Conservation (phyloP, 1,284 basidiomycete genomes). For the Pascua guehoae region DNA sequence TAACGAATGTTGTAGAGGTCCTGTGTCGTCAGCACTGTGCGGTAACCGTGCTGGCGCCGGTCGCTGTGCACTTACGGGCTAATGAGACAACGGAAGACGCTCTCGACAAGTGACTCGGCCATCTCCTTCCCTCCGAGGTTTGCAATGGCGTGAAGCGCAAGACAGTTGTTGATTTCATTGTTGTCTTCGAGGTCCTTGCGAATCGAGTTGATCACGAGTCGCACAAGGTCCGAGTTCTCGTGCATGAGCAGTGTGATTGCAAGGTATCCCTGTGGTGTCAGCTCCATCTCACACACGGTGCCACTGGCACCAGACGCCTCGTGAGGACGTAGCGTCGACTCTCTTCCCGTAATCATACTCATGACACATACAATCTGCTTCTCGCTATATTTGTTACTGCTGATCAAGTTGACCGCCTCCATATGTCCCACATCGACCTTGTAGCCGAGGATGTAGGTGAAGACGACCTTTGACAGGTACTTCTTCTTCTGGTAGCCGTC, state of each 20-base stretch:
- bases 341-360: neutral
- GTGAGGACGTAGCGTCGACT: no score
- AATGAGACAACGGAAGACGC: constrained; percentile 91
- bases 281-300: neutral
- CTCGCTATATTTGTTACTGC: constrained; percentile 92
- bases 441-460: constrained; percentile 98
- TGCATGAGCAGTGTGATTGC: constrained; percentile 97
- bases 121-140: constrained; percentile 98
- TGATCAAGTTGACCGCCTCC: constrained; percentile 98
- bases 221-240: constrained; percentile 93
- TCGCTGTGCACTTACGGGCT: constrained; percentile 69
- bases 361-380: constrained; percentile 84
- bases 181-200: constrained; percentile 94
- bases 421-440: constrained; percentile 98
- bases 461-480: constrained; percentile 87
- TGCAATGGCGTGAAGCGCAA: constrained; percentile 96
- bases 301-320: no score
- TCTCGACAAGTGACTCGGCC: constrained; percentile 89
- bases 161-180: constrained; percentile 91
- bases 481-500: constrained; percentile 99
- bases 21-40: constrained; percentile 50
- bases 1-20: constrained; percentile 90
- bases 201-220: constrained; percentile 95
- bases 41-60: no score
- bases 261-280: constrained; percentile 73